Evolutionary conservation across 441 rosid genomes (phyloP).

Genomic region (Gossypium schwendimanii): DNA sequence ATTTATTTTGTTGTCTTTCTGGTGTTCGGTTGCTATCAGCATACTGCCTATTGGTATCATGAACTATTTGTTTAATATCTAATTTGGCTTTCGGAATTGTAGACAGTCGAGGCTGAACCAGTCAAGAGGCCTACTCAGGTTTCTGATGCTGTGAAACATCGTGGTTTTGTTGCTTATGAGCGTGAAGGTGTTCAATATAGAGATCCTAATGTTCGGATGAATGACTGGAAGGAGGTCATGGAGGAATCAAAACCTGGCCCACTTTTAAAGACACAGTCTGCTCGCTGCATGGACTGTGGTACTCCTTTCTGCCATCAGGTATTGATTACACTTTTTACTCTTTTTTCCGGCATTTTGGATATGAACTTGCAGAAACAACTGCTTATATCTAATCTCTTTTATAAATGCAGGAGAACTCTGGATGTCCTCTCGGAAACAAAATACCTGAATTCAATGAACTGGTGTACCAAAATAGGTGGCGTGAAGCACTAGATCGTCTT

Average conservation of each 20-base stretch:
- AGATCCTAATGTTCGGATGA: conserved; percentile 80
- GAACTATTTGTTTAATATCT: conserved; percentile 3
- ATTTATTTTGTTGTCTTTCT: neutral
- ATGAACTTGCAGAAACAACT: neutral
- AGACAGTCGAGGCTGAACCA: conserved; percentile 39
- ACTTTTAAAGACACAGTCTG: conserved; percentile 85
- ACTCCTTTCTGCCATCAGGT: conserved; percentile 99
- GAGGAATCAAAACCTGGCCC: conserved; percentile 79
- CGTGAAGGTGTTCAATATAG: conserved; percentile 91
- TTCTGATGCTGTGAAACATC: conserved; percentile 60
- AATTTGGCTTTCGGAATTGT: conserved; percentile 15
- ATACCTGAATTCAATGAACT: conserved; percentile 99
- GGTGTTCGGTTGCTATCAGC: neutral
- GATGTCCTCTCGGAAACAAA: conserved; percentile 99
- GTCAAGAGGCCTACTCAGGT: conserved; percentile 63
- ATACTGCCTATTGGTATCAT: neutral
- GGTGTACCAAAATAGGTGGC: conserved; percentile 98
- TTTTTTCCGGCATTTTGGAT: neutral
- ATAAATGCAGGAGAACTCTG: conserved; percentile 78
- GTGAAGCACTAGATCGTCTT: conserved; percentile 86
- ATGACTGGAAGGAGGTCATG: conserved; percentile 95
- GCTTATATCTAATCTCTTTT: neutral
- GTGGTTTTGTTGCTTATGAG: conserved; percentile 90
- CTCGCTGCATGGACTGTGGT: conserved; percentile 99
- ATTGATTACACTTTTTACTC: neutral